Evolutionary conservation across 2,329 filamentous ascomycete species (phyloP), one percentile per base, ranked within the genome.

Genomic region (Phyllosticta citriasiana): DNA sequence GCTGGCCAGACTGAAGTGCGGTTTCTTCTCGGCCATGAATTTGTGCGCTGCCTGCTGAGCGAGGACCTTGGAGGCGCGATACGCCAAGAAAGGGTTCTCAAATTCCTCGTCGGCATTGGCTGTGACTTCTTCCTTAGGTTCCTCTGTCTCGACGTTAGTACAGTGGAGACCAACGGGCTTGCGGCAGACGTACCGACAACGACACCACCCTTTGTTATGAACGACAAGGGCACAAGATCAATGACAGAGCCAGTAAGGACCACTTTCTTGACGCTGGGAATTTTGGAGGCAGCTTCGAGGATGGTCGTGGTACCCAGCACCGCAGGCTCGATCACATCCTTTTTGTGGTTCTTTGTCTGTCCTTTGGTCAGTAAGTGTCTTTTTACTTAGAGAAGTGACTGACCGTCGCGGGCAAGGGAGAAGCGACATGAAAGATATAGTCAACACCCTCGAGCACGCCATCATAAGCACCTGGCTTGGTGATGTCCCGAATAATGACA

Each of bases 371-470:
- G 50, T n/a, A 10, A 16, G 16, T 7, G 24, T 53, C 24, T 53
- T n/a, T 2, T 6, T n/a, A 22, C 7, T 9, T 3, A 53, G 19
- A 8, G 2, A 22, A 9, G 8, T 2, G 9, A 40, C 57, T 33
- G 16, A 53, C 57, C 22, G 50, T 16, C 4, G 62, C 63, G 4
- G 66, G 65, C 57, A 71, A 61, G n/a, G 71, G 68, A 4, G 70
- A 69, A 19, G 71, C 71, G 1, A 72, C 50, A 35, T 72, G 70
- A 47, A 71, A 66, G 56, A 71, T 63, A 55, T 67, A 66, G 7
- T 67, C 61, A 10, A 69, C 69, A 35, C 61, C 65, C 3, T 67
- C 24, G 9, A 72, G 62, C 0, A 64, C 59, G 7, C 58, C 55
- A 27, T 64, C 53, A 53, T 67, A 67, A 3, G 64, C 62, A 51